Conservation (phyloP, 805 yeast genomes). For the Blastobotrys chiropterorum region DNA sequence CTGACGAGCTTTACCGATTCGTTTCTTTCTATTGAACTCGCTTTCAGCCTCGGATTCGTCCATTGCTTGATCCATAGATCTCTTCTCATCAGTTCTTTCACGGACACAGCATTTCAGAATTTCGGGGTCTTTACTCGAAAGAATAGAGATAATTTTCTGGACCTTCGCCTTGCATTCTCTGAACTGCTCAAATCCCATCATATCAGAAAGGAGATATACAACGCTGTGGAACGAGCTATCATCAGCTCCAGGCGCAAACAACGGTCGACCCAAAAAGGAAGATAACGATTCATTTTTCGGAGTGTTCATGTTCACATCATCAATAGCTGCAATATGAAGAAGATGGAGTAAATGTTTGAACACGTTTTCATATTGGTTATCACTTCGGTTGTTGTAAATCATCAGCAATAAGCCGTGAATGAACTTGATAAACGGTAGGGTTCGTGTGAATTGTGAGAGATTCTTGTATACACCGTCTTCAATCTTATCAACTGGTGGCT, state of each 20-base stretch:
- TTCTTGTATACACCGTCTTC: slow-evolving; percentile 27
- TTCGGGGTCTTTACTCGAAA: slow-evolving; percentile 20
- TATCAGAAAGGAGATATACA: not conserved
- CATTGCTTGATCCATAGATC: not conserved
- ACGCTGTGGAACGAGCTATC: not conserved
- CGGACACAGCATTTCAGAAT: not conserved
- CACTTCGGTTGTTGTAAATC: slow-evolving; percentile 24
- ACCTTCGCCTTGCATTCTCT: slow-evolving; percentile 6
- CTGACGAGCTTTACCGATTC: slow-evolving; percentile 62
- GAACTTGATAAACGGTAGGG: slow-evolving; percentile 24
- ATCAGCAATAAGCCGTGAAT: slow-evolving; percentile 13
- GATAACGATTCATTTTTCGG: not conserved
- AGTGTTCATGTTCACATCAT: slow-evolving; percentile 30
- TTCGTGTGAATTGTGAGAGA: slow-evolving; percentile 25
- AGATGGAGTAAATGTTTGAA: slow-evolving; percentile 58
- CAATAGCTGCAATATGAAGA: slow-evolving; percentile 53
- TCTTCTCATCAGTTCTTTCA: slow-evolving; percentile 40
- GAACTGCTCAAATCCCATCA: slow-evolving; percentile 1
- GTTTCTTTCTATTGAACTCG: slow-evolving; percentile 55
- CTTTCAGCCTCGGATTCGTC: slow-evolving; percentile 10
- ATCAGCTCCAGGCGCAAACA: not conserved
- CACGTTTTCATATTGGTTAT: slow-evolving; percentile 48
- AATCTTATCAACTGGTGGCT: slow-evolving; percentile 41
- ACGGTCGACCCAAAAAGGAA: not conserved
- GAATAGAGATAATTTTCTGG: slow-evolving; percentile 2